Percentiles rank a stretch among this genome's conserved stretches.
Conservation (phyloP, 179 eudicot species). For the Beta lomatogona region DNA sequence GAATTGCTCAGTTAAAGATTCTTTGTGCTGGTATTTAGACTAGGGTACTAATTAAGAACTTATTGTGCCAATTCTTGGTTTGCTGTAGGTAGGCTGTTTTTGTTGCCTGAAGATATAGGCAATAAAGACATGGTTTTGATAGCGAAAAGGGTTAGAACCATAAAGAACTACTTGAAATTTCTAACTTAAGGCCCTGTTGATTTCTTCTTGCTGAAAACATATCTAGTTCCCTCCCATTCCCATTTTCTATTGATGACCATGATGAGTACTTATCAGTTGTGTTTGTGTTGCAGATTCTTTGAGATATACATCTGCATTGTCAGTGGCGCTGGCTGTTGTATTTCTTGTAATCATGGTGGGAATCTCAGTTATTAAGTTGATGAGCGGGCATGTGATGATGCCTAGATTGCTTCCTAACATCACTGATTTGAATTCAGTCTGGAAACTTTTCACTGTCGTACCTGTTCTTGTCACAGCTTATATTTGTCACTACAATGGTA, state of each 20-base stretch:
- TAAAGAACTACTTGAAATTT: not conserved
- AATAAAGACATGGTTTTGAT: too few species aligned
- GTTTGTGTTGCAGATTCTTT: slow-evolving; percentile 56
- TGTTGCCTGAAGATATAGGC: not conserved
- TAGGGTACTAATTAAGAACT: not conserved
- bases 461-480: slow-evolving; percentile 74
- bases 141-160: not conserved
- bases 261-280: slow-evolving; percentile 1
- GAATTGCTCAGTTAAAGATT: not conserved
- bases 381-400: slow-evolving; percentile 47
- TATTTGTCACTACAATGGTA: slow-evolving; percentile 76
- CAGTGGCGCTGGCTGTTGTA: slow-evolving; percentile 61
- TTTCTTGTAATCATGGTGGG: slow-evolving; percentile 59
- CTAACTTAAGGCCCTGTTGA: not conserved
- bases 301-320: slow-evolving; percentile 58
- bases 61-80: not conserved
- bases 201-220: not conserved
- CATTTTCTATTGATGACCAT: not conserved
- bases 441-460: slow-evolving; percentile 37
- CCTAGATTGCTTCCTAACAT: slow-evolving; percentile 32
- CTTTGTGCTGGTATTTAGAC: not conserved
- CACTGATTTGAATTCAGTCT: too few species aligned
- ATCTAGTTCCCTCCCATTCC: not conserved
- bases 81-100: not conserved
- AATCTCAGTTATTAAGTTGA: slow-evolving; percentile 47